Percentiles rank a stretch among this genome's conserved stretches.
These are phyloP conservation scores for Quercus alba DNA, from an alignment of 306 rosid genomes.

Conservation along the genomic window DNA sequence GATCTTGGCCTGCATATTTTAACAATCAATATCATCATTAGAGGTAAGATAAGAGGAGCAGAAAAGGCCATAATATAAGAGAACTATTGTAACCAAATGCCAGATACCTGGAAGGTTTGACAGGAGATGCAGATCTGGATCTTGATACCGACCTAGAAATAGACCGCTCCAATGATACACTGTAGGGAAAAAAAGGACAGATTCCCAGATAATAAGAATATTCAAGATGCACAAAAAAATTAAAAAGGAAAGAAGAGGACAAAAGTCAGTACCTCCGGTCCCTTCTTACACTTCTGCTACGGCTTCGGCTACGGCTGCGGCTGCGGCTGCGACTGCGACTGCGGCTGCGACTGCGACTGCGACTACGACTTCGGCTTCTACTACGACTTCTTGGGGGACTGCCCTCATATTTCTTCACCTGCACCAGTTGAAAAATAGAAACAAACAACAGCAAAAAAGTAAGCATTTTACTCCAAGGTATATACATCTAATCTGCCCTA, in stretches of 20 bases:
- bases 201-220: neutral
- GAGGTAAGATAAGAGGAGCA: neutral
- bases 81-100: neutral
- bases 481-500: neutral
- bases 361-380: conserved; percentile 45
- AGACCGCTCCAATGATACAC: conserved; percentile 78
- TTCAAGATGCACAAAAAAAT: neutral
- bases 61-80: neutral
- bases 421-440: conserved; percentile 5
- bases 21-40: conserved; percentile 5
- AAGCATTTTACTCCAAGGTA: neutral
- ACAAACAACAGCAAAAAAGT: conserved; percentile 8
- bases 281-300: conserved; percentile 62
- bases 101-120: conserved; percentile 72
- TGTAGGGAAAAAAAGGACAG: conserved; percentile 22
- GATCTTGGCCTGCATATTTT: conserved; percentile 57
- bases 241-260: neutral
- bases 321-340: conserved; percentile 81
- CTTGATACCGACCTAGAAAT: conserved; percentile 77
- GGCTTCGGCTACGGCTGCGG: conserved; percentile 40
- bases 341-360: conserved; percentile 76
- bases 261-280: conserved; percentile 51
- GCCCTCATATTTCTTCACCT: conserved; percentile 78
- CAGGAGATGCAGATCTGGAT: conserved; percentile 85
- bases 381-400: conserved; percentile 87